phyloP scores from a whole-genome alignment of 441 rosid species.

The Flueggea neowawraea region DNA sequence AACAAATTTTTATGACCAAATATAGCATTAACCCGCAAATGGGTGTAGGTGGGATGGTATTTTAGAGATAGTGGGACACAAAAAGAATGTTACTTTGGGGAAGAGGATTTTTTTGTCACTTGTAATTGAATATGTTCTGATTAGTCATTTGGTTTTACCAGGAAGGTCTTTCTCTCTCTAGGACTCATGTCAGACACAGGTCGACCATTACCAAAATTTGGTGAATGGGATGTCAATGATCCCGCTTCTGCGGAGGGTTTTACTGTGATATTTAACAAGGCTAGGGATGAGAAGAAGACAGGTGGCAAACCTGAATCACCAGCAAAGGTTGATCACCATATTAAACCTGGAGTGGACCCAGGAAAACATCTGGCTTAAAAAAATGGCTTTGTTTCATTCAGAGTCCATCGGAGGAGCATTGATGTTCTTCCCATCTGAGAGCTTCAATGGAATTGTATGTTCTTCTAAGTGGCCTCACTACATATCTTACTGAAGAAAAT shows the following conservation, averaged over 20 bases:
- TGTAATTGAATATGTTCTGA: too few species aligned
- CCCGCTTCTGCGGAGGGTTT: constrained; percentile 98
- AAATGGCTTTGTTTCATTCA: constrained; percentile 93
- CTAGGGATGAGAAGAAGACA: constrained; percentile 85
- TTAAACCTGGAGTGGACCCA: constrained; percentile 47
- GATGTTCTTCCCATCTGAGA: constrained; percentile 25
- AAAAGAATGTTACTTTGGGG: too few species aligned
- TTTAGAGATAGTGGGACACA: too few species aligned
- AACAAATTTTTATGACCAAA: too few species aligned
- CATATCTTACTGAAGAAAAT: constrained; percentile 40
- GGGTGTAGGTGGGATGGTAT: too few species aligned
- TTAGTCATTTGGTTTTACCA: too few species aligned
- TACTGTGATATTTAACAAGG: constrained; percentile 89
- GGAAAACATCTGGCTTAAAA: constrained; percentile 58
- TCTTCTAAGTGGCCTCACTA: constrained; percentile 26
- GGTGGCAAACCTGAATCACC: constrained; percentile 84
- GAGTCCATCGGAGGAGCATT: constrained; percentile 67
- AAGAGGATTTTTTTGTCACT: too few species aligned
- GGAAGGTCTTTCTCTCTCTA: too few species aligned
- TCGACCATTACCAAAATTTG: constrained; percentile 88
- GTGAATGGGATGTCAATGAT: constrained; percentile 97
- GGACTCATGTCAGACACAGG: constrained; percentile 37
- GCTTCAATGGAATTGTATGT: constrained; percentile 23
- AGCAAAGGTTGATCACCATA: constrained; percentile 48
- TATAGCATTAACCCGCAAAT: too few species aligned